Percentiles rank a stretch among this genome's conserved stretches.
Conservation (phyloP, 2,329 filamentous ascomycete species). For the Metarhizium guizhouense region DNA sequence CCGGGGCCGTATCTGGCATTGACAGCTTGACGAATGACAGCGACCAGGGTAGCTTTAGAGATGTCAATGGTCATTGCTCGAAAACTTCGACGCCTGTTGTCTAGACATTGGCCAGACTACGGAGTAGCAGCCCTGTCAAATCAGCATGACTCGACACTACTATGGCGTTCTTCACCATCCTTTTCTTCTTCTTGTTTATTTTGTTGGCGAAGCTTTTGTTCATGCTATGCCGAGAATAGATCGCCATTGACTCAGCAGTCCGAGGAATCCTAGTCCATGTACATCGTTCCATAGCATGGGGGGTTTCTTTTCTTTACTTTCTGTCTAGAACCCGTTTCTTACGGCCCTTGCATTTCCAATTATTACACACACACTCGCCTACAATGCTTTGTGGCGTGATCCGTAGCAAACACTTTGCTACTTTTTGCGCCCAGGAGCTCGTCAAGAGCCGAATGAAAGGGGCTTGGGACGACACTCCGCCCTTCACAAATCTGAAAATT, state of each 20-base stretch:
- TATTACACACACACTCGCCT: background rate
- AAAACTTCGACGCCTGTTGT: background rate
- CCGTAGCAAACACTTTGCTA: background rate
- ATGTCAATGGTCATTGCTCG: background rate
- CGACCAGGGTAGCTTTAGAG: background rate
- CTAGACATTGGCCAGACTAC: background rate
- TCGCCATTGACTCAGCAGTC: background rate
- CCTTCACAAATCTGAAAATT: background rate
- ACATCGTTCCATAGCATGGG: background rate
- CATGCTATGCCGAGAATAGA: background rate
- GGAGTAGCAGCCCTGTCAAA: background rate
- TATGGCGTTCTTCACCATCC: background rate
- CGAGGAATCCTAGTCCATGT: background rate
- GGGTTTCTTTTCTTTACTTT: background rate
- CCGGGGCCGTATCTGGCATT: background rate
- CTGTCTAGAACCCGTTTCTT: background rate
- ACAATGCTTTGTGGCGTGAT: background rate
- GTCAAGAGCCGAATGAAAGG: background rate
- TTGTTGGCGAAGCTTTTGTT: background rate
- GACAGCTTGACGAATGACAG: background rate
- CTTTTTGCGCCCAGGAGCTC: background rate
- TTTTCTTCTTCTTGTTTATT: too few relatives aligned
- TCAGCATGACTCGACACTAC: background rate
- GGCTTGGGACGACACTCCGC: conserved; percentile 1
- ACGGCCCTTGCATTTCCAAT: background rate